Evolutionary conservation across 2,329 filamentous ascomycete species (phyloP).

Genomic region (Helotiales sp.): DNA sequence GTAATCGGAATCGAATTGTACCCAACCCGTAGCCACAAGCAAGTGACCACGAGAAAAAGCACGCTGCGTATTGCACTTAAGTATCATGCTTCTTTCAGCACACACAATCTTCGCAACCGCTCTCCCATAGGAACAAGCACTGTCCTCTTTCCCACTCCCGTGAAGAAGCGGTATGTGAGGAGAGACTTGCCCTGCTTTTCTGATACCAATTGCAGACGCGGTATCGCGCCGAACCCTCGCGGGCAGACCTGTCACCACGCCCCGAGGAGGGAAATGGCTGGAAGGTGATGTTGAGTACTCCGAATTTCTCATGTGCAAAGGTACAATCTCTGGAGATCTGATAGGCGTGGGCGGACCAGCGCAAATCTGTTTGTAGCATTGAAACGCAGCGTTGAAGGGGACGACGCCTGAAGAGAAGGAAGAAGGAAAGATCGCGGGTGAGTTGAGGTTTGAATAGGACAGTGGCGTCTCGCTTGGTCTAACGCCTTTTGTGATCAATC

Average conservation of each 20-base stretch:
- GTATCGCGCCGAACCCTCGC: conserved; percentile 84
- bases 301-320: conserved; percentile 95
- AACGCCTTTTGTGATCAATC: background rate
- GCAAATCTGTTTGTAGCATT: conserved; percentile 80
- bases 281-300: conserved; percentile 75
- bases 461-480: background rate
- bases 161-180: conserved; percentile 38
- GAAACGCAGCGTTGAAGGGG: conserved; percentile 94
- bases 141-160: conserved; percentile 42
- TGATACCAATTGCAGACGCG: conserved; percentile 90
- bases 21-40: conserved; percentile 30
- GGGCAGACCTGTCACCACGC: conserved; percentile 64
- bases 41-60: conserved; percentile 45
- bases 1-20: conserved; percentile 49
- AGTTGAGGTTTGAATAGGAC: background rate
- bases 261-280: conserved; percentile 46
- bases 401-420: conserved; percentile 67
- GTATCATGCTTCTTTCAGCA: conserved; percentile 66
- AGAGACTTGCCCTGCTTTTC: conserved; percentile 72
- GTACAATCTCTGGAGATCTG: conserved; percentile 37
- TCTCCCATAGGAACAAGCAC: conserved; percentile 75
- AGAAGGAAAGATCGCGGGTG: conserved; percentile 39
- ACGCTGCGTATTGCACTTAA: conserved; percentile 98
- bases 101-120: conserved; percentile 93
- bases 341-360: conserved; percentile 40